Evolutionary conservation across 73 alveolate species (phyloP).

Genomic region (Tetrahymena thermophila): DNA sequence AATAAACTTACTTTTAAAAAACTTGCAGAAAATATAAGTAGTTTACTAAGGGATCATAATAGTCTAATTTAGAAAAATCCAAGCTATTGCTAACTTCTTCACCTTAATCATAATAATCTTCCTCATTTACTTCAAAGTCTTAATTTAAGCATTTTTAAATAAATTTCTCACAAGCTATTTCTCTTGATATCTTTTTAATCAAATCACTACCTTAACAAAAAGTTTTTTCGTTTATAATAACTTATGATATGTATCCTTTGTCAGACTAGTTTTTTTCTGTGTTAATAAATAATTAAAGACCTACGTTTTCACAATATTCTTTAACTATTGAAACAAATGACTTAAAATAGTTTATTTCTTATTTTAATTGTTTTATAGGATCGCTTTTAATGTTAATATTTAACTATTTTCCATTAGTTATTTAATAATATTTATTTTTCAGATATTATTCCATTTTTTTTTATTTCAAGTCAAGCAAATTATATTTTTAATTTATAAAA

Average conservation of each 20-base stretch:
- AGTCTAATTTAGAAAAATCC: background rate
- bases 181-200: background rate
- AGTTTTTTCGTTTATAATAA: background rate
- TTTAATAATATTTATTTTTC: background rate
- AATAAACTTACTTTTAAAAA: background rate
- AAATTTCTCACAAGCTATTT: background rate
- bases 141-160: background rate
- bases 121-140: background rate
- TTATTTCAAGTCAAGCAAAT: no score
- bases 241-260: background rate
- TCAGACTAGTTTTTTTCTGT: background rate
- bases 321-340: background rate
- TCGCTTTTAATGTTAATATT: background rate
- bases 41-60: background rate
- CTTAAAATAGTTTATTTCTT: background rate
- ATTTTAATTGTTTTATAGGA: background rate
- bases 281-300: background rate
- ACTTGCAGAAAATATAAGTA: background rate
- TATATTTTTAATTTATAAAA: no score
- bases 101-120: background rate
- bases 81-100: background rate
- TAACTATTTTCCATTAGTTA: background rate
- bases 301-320: background rate
- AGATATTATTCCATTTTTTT: background rate
- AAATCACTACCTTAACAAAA: background rate